Evolutionary conservation across 116 monocot species (phyloP).

Genomic region (Trichopus zeylanicus): DNA sequence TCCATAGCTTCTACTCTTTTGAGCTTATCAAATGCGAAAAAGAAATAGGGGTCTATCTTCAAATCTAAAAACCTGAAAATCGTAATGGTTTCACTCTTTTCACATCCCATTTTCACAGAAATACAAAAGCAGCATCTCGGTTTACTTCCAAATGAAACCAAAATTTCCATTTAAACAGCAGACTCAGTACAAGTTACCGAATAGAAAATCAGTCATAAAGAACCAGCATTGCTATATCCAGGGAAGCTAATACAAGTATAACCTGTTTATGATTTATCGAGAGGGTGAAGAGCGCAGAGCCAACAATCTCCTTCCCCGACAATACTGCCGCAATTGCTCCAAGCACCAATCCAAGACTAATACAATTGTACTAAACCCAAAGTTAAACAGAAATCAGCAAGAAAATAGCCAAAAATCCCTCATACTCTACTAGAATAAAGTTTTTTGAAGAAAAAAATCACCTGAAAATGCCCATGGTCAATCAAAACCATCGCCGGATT

Average conservation of each 20-base stretch:
- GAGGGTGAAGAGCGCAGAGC: conserved; percentile 67
- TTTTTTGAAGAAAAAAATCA: conserved; percentile 2
- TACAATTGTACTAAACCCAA: conserved; percentile 73
- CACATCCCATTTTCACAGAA: too few species aligned
- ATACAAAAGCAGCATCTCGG: too few species aligned
- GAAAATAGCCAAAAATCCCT: background rate
- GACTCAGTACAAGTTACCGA: background rate
- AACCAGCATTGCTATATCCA: background rate
- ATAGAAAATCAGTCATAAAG: background rate
- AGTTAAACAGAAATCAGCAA: conserved; percentile 1
- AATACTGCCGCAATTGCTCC: conserved; percentile 71
- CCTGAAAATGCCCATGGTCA: conserved; percentile 98
- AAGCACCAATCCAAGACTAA: conserved; percentile 77
- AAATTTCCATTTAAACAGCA: too few species aligned
- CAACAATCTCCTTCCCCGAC: conserved; percentile 47
- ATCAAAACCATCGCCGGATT: conserved; percentile 82
- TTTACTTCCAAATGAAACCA: too few species aligned
- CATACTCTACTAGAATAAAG: too few species aligned
- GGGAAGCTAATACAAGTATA: background rate
- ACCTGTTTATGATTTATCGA: conserved; percentile 97
- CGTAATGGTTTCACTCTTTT: too few species aligned
- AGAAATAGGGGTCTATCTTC: too few species aligned
- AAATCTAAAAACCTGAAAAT: too few species aligned
- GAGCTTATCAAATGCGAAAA: too few species aligned
- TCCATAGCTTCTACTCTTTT: too few species aligned